These are phyloP conservation scores for Chaetomiaceae sp. DNA, from an alignment of 2,329 filamentous ascomycete genomes.

Conservation along the genomic window DNA sequence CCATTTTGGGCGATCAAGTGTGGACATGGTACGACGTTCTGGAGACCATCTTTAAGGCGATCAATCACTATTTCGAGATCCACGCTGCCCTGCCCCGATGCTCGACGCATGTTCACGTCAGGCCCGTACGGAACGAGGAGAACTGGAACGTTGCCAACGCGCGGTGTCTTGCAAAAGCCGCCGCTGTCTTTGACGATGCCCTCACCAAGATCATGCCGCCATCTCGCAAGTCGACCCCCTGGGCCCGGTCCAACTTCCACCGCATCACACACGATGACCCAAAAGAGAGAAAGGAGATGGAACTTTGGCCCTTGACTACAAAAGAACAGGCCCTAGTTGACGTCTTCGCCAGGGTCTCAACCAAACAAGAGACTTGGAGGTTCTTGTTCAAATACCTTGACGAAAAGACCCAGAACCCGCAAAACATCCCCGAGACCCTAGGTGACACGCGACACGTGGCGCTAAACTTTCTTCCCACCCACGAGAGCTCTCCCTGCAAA, in stretches of 20 bases:
- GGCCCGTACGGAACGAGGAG: no score
- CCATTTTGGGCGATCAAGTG: no score
- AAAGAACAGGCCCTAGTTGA: not conserved
- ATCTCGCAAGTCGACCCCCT: not conserved
- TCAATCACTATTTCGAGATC: not conserved
- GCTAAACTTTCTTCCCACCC: not conserved
- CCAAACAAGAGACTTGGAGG: no score
- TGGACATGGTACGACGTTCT: no score
- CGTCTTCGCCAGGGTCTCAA: no score
- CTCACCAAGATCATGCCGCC: not conserved
- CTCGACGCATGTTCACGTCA: no score
- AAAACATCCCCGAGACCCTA: no score
- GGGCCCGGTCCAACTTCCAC: not conserved
- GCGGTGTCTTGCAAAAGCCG: not conserved
- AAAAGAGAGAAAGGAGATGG: no score
- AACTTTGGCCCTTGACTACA: no score
- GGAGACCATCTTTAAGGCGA: no score
- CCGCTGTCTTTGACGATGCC: not conserved
- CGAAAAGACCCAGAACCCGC: not conserved
- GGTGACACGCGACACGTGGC: not conserved
- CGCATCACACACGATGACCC: not conserved
- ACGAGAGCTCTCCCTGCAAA: no score
- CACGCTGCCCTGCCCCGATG: not conserved
- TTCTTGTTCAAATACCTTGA: not conserved
- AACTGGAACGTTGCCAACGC: not conserved